Base-by-base conservation (phyloP, 352 stramenopile genomes). In the Pelagophyceae sp. region DNA sequence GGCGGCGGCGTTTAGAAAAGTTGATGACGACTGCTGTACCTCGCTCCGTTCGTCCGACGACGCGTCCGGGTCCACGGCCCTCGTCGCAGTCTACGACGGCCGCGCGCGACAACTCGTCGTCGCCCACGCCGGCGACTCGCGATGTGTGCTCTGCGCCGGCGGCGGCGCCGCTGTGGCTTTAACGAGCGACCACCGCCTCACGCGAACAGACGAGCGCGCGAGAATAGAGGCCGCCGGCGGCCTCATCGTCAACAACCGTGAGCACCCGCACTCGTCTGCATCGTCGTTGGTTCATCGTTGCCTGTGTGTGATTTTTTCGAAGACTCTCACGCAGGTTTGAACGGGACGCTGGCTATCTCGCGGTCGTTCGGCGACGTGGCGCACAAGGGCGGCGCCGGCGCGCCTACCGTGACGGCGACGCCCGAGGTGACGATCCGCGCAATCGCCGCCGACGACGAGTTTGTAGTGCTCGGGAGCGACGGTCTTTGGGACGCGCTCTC, bases 311-410 rank as follows among this genome's bases (percentile, higher is more conserved):
- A 76, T 3, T 64, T 64, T 32, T 51, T 78, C 70, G 76, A 79
- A 25, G n/a, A n/a, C n/a, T n/a, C n/a, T n/a, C n/a, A n/a, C n/a
- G n/a, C n/a, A n/a, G n/a, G n/a, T n/a, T 38, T 93, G 63, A 93
- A 93, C 58, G 87, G 89, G 61, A 86, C 92, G 35, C 89, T 93
- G 82, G 86, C 86, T n/a, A 90, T 95, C 80, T 92, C 89, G 19
- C 87, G 90, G 0, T 87, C 87, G 1, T 93, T 94, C 64, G 89
- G 89, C 0, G 88, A 93, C 69, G 80, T 94, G 1, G 88, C 92
- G 77, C 91, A 93, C 82, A 94, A 94, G 76, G 86, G 82, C 0
- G 11, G 11, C 45, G 11, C 45, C 11, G 45, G 45, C 45, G 58
- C 63, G 35, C 31, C 70, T 33, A 32, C 85, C 5, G 5, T 74